Evolutionary conservation across 148 eudicot genomes (phyloP).

Genomic region (Fagopyrum esculentum): DNA sequence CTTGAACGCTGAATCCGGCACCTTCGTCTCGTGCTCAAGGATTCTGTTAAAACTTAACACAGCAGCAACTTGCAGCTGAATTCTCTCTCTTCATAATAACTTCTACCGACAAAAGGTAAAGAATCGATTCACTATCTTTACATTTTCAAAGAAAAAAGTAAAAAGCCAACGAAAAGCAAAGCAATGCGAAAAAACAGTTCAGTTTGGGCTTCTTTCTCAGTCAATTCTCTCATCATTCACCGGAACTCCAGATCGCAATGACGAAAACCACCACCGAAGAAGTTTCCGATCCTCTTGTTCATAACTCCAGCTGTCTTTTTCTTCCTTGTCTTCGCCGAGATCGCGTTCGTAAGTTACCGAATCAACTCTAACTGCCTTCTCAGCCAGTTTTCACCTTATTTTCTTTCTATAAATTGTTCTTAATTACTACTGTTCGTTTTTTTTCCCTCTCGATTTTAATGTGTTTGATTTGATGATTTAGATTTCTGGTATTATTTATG

Average conservation of each 20-base stretch:
- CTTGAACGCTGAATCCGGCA: neutral
- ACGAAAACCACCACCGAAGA: constrained; percentile 1
- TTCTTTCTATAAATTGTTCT: neutral
- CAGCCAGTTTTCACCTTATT: neutral
- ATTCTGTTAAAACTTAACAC: neutral
- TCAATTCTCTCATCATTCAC: neutral
- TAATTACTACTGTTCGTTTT: neutral
- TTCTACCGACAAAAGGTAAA: constrained; percentile 6
- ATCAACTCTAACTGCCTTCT: neutral
- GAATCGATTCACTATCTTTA: constrained; percentile 7
- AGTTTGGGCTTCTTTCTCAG: constrained; percentile 5
- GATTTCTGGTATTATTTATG: neutral
- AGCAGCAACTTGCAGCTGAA: neutral
- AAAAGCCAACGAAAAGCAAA: neutral
- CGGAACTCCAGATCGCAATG: constrained; percentile 9
- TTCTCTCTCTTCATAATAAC: constrained; percentile 1
- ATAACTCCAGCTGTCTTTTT: neutral
- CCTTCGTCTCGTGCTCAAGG: neutral
- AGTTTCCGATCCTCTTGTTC: neutral
- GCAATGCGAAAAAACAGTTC: constrained; percentile 1
- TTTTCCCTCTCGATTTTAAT: neutral
- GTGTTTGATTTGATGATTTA: neutral
- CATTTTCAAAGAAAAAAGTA: neutral
- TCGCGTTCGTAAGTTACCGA: constrained; percentile 8
- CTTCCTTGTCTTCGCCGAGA: constrained; percentile 11